Percentiles rank a stretch among this genome's conserved stretches.
Conservation (phyloP, 805 yeast species). For the Vanderwaltozyma polyspora region DNA sequence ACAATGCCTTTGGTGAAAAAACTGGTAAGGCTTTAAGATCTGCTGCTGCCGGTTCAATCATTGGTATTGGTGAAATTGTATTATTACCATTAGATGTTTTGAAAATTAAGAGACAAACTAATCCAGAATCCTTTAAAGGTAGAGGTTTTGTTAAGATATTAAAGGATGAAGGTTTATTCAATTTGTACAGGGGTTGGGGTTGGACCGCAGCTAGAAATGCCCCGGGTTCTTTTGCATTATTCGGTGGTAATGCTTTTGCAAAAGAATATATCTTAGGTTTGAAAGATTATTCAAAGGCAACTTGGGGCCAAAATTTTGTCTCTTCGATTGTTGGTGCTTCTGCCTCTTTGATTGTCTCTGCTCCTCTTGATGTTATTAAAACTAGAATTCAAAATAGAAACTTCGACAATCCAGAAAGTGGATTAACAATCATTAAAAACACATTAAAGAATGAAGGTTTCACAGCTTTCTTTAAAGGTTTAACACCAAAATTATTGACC, state of each 20-base stretch:
- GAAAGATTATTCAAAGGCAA: slow-evolving; percentile 77
- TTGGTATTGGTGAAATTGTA: slow-evolving; percentile 97
- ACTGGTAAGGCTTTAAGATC: slow-evolving; percentile 95
- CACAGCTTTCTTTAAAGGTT: slow-evolving; percentile 87
- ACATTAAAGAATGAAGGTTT: slow-evolving; percentile 88
- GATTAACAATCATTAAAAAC: slow-evolving; percentile 83
- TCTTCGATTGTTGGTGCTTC: slow-evolving; percentile 95
- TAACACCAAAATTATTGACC: slow-evolving; percentile 90
- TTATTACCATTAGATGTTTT: slow-evolving; percentile 90
- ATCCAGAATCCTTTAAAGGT: slow-evolving; percentile 99
- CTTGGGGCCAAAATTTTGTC: slow-evolving; percentile 90
- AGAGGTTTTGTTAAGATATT: slow-evolving; percentile 86
- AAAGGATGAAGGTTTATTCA: slow-evolving; percentile 75
- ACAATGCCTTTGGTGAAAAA: slow-evolving; percentile 73
- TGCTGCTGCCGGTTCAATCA: slow-evolving; percentile 94
- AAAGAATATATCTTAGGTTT: slow-evolving; percentile 88
- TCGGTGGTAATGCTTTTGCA: slow-evolving; percentile 98
- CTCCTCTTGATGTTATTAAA: slow-evolving; percentile 96
- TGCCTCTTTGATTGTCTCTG: slow-evolving; percentile 90
- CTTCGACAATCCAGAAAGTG: slow-evolving; percentile 92
- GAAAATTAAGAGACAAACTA: slow-evolving; percentile 97
- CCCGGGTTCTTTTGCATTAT: slow-evolving; percentile 94
- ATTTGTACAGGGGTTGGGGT: slow-evolving; percentile 96
- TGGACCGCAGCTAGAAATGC: slow-evolving; percentile 99
- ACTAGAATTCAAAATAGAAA: slow-evolving; percentile 95